A percentile compares a stretch with the other conserved stretches of the same genome.
Conservation (phyloP, 108 stramenopile species). For the Pseudonitzschia pungens region DNA sequence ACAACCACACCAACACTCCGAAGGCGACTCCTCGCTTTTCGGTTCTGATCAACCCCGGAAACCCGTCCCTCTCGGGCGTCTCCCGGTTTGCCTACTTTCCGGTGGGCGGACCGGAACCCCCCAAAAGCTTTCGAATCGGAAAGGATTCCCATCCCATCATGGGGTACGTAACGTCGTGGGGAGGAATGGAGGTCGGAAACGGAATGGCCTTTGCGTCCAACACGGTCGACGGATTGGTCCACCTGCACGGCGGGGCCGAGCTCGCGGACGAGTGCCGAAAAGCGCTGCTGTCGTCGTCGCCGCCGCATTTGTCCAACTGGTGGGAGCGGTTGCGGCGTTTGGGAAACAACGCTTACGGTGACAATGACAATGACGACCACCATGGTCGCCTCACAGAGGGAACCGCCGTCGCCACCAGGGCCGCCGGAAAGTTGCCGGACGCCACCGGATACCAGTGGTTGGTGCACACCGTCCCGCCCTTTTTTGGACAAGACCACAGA, state of each 20-base stretch:
- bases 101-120: constrained; percentile 48
- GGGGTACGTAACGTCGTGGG: constrained; percentile 77
- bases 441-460: constrained; percentile 42
- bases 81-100: constrained; percentile 79
- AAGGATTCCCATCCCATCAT: constrained; percentile 58
- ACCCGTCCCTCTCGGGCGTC: constrained; percentile 69
- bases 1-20: background rate
- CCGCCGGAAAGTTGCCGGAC: constrained; percentile 27
- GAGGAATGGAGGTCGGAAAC: constrained; percentile 78
- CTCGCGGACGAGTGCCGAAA: constrained; percentile 37
- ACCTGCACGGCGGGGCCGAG: constrained; percentile 67
- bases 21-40: background rate
- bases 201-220: constrained; percentile 73
- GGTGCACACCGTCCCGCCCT: constrained; percentile 72
- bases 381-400: constrained; percentile 25
- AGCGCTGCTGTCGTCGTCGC: background rate
- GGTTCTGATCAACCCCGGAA: constrained; percentile 66
- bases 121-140: background rate
- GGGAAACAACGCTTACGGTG: constrained; percentile 8
- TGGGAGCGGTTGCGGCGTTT: background rate
- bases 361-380: background rate
- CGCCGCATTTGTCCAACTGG: background rate
- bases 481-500: constrained; percentile 26
- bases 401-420: constrained; percentile 44
- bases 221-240: constrained; percentile 75